phyloP scores from a whole-genome alignment of 345 rosid species.

The Salix viminalis region DNA sequence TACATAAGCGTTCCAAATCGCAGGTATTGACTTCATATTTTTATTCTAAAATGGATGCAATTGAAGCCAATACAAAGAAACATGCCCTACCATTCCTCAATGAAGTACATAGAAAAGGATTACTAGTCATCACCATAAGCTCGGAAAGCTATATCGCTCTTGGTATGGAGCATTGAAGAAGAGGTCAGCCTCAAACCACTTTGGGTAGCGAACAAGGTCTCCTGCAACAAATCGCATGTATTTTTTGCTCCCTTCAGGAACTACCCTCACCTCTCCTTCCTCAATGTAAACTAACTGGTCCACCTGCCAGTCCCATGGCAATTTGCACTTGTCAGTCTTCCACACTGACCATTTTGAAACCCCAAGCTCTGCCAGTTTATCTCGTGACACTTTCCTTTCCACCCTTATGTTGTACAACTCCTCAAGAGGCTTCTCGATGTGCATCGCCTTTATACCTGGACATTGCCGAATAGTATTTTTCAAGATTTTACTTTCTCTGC shows the following conservation, averaged over 20 bases:
- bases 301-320: conserved; percentile 95
- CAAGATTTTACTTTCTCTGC: conserved; percentile 6
- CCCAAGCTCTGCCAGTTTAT: conserved; percentile 59
- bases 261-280: conserved; percentile 96
- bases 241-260: conserved; percentile 71
- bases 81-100: not conserved
- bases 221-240: conserved; percentile 84
- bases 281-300: conserved; percentile 92
- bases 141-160: conserved; percentile 80
- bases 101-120: not conserved
- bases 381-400: conserved; percentile 53
- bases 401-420: conserved; percentile 78
- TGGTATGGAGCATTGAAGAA: conserved; percentile 77
- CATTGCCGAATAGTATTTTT: conserved; percentile 8
- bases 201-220: conserved; percentile 83
- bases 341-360: conserved; percentile 81
- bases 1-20: not conserved
- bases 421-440: conserved; percentile 59
- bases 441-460: conserved; percentile 47
- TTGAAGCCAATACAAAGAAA: not conserved
- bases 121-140: conserved; percentile 77
- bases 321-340: conserved; percentile 78
- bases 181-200: conserved; percentile 95
- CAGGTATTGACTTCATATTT: not conserved
- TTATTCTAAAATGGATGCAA: not conserved